Base-by-base conservation (phyloP, 1,284 basidiomycete species). In the Papiliotrema laurentii region DNA sequence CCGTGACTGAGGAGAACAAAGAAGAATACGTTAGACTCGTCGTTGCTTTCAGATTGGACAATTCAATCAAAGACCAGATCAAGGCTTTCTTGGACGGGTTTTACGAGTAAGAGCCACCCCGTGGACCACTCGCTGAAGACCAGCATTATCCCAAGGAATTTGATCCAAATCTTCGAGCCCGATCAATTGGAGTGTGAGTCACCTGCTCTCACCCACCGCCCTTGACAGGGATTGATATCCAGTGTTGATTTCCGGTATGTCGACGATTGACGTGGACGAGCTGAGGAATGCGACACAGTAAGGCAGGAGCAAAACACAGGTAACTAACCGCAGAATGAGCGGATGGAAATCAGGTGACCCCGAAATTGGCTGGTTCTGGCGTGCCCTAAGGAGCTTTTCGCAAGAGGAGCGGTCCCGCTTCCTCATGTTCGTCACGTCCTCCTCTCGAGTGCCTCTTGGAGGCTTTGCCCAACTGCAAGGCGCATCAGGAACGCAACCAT, bases 331-430 rank as follows among this genome's bases (percentile, higher is more conserved):
- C 50, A 69, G 71, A 54, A 55, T 76, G 39, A 65, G 65, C 53
- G 71, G 71, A 28, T 77, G 71, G 67, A 71, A 73, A 50, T 35
- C 69, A n/a, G 71, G 71, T 13, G 94, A 98, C 72, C 88, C 93
- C 2, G 90, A 94, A 64, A 89, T 98, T 53, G 85, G 90, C 28
- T 98, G 94, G 93, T 97, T 92, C 86, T 99, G 96, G 96, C 83
- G 96, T 59, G 93, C 94, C 2, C 82, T 98, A 43, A 92, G 97
- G 71, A 93, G 89, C 13, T 97, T 97, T 77, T 93, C 90, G 61
- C 88, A 94, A 45, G 93, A 97, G 62, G 92, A 98, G 74, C 81
- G 92, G 51, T 92, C 93, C 18, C 94, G 97, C 70, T 87, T 93
- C 48, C 78, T 94, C 58, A 96, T 96, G 77, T 99, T 99, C 75